These are phyloP conservation scores for Vicia villosa DNA, from an alignment of 306 rosid genomes.

Conservation along the genomic window DNA sequence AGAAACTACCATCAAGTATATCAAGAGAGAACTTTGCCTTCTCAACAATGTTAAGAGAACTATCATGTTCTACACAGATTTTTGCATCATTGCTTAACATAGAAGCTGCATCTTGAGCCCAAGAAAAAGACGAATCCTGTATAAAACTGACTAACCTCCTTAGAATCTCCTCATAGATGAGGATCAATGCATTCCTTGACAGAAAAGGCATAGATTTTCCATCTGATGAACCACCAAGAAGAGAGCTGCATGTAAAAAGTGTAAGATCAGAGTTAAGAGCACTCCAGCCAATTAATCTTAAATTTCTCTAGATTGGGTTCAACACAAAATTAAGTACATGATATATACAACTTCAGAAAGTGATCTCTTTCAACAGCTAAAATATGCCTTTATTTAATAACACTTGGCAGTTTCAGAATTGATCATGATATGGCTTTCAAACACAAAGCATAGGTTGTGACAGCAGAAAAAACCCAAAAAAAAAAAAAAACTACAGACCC, in stretches of 20 bases:
- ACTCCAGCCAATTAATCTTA: constrained; percentile 18
- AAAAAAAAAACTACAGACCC: not conserved
- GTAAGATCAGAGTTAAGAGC: constrained; percentile 33
- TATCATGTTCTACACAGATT: constrained; percentile 45
- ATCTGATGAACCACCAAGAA: constrained; percentile 76
- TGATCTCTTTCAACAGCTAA: constrained; percentile 13
- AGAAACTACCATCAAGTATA: constrained; percentile 75
- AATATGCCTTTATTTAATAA: constrained; percentile 12
- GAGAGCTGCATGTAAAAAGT: constrained; percentile 63
- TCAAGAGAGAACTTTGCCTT: constrained; percentile 70
- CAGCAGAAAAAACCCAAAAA: not conserved
- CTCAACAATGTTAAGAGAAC: constrained; percentile 51
- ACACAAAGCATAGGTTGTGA: not conserved
- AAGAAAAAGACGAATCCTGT: constrained; percentile 60
- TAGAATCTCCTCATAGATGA: constrained; percentile 67
- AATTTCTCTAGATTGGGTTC: constrained; percentile 17
- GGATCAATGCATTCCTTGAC: constrained; percentile 59
- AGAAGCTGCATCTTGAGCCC: constrained; percentile 68
- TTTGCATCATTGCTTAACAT: constrained; percentile 47
- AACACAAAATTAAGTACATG: constrained; percentile 30
- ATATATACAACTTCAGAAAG: constrained; percentile 5
- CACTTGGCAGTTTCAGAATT: constrained; percentile 13
- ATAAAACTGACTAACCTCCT: constrained; percentile 69
- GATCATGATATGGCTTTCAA: not conserved
- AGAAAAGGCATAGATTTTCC: constrained; percentile 55